These are phyloP conservation scores for Ophiostoma pallidulum DNA, from an alignment of 2,329 filamentous ascomycete species.

Conservation along the genomic window DNA sequence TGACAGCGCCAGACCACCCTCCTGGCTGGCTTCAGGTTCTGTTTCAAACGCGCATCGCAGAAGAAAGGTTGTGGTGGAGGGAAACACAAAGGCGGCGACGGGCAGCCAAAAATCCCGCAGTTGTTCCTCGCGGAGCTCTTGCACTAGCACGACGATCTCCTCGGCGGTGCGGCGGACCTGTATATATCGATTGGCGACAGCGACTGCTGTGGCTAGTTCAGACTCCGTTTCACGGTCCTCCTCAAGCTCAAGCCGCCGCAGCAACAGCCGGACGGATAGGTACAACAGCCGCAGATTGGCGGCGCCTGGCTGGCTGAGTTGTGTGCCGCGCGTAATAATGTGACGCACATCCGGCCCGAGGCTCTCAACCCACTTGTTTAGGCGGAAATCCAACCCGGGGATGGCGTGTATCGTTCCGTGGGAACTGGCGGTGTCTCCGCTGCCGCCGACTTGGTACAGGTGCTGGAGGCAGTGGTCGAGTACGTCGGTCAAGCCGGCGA, in stretches of 20 bases:
- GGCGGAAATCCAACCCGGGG: not conserved
- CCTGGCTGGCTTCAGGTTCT: not conserved
- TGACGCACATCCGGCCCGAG: not conserved
- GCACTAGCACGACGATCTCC: conserved; percentile 1
- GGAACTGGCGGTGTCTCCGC: not conserved
- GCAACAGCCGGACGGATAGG: conserved; percentile 36
- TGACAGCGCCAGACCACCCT: not conserved
- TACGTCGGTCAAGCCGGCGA: conserved; percentile 36
- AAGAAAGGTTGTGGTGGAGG: not conserved
- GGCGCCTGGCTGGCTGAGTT: conserved; percentile 25
- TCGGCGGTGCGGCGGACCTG: conserved; percentile 2
- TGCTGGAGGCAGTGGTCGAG: conserved; percentile 20
- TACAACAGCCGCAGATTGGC: conserved; percentile 44
- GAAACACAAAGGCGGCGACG: not conserved
- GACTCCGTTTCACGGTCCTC: conserved; percentile 13
- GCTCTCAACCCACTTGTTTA: not conserved
- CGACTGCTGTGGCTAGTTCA: too few species aligned
- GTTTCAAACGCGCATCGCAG: conserved; percentile 4
- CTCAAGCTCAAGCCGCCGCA: conserved; percentile 38
- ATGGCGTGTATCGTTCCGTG: not conserved
- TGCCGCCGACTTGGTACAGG: not conserved
- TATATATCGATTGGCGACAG: not conserved
- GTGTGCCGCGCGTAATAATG: not conserved
- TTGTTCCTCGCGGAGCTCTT: not conserved
- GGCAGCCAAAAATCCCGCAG: conserved; percentile 11